Percentiles rank a stretch among this genome's conserved stretches.
Evolutionary conservation across 352 stramenopile species (phyloP).

Genomic region (Pythium plurisporium): DNA sequence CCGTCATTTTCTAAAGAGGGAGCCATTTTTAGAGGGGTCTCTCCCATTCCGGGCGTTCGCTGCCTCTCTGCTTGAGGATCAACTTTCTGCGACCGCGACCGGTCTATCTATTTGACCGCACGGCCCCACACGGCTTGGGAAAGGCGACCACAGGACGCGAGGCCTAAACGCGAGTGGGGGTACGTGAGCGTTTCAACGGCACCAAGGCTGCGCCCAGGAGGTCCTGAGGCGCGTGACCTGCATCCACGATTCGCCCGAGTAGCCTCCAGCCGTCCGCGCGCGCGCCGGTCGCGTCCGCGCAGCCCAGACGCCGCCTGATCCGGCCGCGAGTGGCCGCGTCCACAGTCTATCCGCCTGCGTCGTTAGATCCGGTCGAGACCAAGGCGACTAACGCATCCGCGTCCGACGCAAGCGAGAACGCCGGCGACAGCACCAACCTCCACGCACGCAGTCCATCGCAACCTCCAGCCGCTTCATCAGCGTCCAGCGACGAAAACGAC

Average conservation of each 20-base stretch:
- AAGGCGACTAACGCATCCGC: background rate
- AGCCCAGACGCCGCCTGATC: slow-evolving; percentile 16
- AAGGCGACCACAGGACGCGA: too few relatives aligned
- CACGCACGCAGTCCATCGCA: background rate
- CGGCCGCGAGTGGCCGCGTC: background rate
- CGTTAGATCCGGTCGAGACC: background rate
- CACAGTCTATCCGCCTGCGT: slow-evolving; percentile 1
- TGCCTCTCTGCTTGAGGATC: background rate
- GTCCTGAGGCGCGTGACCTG: slow-evolving; percentile 15
- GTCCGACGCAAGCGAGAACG: slow-evolving; percentile 5
- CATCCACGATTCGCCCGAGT: slow-evolving; percentile 15
- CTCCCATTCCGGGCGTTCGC: too few relatives aligned
- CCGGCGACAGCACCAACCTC: slow-evolving; percentile 5
- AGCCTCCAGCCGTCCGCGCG: background rate
- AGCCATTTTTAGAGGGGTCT: slow-evolving; percentile 10
- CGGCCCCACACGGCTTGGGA: background rate
- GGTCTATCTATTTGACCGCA: background rate
- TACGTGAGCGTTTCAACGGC: slow-evolving; percentile 19
- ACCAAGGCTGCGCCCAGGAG: slow-evolving; percentile 14
- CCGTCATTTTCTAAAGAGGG: too few relatives aligned
- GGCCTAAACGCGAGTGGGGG: background rate
- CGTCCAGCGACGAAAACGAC: background rate
- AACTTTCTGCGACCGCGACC: background rate
- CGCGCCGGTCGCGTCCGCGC: slow-evolving; percentile 1
- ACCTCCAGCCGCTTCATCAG: too few relatives aligned